phyloP scores from a whole-genome alignment of 768 basidiomycete species.

The Mrakia gelida region DNA sequence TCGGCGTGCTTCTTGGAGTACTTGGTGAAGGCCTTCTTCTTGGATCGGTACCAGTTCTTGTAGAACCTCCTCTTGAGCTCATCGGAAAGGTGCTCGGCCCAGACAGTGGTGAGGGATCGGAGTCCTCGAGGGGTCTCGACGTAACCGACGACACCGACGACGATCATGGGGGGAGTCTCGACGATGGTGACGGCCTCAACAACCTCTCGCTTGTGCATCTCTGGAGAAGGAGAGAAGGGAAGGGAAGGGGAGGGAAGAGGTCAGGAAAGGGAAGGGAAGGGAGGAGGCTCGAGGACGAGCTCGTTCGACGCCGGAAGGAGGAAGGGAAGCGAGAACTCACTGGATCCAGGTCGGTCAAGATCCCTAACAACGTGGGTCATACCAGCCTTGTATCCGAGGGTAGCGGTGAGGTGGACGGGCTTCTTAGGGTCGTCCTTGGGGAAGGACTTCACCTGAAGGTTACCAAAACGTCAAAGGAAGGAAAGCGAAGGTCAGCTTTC shows the following conservation, averaged over 20 bases:
- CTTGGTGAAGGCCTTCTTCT: constrained; percentile 99
- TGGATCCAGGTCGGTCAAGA: constrained; percentile 98
- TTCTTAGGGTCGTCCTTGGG: constrained; percentile 99
- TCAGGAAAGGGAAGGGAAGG: background rate
- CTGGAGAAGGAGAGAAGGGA: constrained; percentile 50
- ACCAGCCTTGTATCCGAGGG: constrained; percentile 99
- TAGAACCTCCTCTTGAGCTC: constrained; percentile 99
- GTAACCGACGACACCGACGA: constrained; percentile 97
- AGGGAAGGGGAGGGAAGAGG: background rate
- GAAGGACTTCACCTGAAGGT: constrained; percentile 85
- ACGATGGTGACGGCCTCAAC: constrained; percentile 95
- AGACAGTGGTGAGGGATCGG: constrained; percentile 94
- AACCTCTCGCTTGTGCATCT: constrained; percentile 99
- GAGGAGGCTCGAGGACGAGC: background rate
- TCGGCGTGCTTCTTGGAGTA: constrained; percentile 99
- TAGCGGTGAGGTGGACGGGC: constrained; percentile 94
- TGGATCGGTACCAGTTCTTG: constrained; percentile 99
- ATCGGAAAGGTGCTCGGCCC: constrained; percentile 95
- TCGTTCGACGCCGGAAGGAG: background rate
- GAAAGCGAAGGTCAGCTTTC: background rate
- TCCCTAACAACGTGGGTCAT: constrained; percentile 99
- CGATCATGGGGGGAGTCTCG: constrained; percentile 94
- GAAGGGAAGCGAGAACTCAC: constrained; percentile 54
- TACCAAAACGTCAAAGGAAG: background rate
- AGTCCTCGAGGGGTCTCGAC: constrained; percentile 99